Evolutionary conservation across 2,329 filamentous ascomycete species (phyloP).

Genomic region (Metarhizium brunneum): DNA sequence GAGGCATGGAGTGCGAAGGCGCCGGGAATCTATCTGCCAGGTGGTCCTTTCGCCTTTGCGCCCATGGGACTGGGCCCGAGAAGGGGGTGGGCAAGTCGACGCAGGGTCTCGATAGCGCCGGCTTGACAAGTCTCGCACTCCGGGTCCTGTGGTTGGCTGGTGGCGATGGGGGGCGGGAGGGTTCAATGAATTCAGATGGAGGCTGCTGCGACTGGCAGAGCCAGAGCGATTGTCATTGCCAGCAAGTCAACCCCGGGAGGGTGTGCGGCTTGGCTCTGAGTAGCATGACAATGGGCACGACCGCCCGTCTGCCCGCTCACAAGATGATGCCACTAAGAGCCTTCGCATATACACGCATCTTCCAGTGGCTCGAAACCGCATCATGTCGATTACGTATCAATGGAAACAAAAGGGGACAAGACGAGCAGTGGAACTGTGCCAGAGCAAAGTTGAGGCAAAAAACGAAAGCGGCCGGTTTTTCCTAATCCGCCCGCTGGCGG

Average conservation of each 20-base stretch:
- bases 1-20: neutral
- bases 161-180: neutral
- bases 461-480: no score
- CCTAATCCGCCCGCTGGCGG: no score
- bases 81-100: neutral
- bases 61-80: neutral
- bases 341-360: no score
- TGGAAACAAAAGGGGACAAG: neutral
- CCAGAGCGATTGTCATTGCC: no score
- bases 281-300: no score
- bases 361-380: no score
- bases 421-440: no score
- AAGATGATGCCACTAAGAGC: no score
- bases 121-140: neutral
- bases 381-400: neutral
- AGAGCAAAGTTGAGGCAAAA: no score
- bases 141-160: neutral
- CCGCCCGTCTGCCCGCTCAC: no score
- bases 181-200: slow-evolving; percentile 3
- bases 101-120: slow-evolving; percentile 3
- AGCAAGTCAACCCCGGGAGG: neutral
- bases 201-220: neutral
- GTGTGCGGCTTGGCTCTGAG: neutral
- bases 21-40: neutral
- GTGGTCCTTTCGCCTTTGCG: neutral